Conservation (phyloP, 2,329 filamentous ascomycete genomes). For the Bipolaris victoriae region DNA sequence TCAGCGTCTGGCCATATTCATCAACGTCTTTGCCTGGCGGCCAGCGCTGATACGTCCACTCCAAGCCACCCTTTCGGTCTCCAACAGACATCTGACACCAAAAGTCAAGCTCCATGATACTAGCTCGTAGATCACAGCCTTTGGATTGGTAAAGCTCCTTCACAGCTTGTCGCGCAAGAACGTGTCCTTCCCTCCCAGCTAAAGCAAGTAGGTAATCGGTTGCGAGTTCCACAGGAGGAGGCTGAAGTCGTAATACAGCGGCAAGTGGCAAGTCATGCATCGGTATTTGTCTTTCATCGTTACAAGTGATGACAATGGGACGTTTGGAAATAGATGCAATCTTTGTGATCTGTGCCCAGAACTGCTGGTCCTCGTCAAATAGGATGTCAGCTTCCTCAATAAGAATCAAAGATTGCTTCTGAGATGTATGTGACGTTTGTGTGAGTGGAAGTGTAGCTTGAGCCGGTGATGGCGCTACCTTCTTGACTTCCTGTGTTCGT, state of each 20-base stretch:
- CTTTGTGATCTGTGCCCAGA: conserved; percentile 81
- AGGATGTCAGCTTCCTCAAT: conserved; percentile 93
- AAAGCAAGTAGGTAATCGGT: conserved; percentile 81
- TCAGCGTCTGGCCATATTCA: conserved; percentile 68
- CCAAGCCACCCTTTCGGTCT: conserved; percentile 82
- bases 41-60: conserved; percentile 86
- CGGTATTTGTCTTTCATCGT: conserved; percentile 83
- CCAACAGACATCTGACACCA: conserved; percentile 98
- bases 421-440: conserved; percentile 52
- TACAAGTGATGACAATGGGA: conserved; percentile 95
- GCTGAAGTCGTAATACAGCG: conserved; percentile 78
- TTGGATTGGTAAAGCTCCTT: conserved; percentile 73
- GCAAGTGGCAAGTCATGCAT: conserved; percentile 76
- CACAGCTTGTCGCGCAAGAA: conserved; percentile 71
- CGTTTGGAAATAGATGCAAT: conserved; percentile 85
- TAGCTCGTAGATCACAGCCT: conserved; percentile 75
- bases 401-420: conserved; percentile 93
- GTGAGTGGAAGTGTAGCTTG: conserved; percentile 33
- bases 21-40: conserved; percentile 74
- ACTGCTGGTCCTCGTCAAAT: conserved; percentile 94
- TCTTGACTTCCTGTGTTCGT: conserved; percentile 21
- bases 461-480: conserved; percentile 19
- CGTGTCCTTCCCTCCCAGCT: conserved; percentile 87
- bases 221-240: conserved; percentile 70
- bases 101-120: conserved; percentile 84